These are phyloP conservation scores for Suillus spraguei DNA, from an alignment of 768 basidiomycete genomes.

Conservation along the genomic window DNA sequence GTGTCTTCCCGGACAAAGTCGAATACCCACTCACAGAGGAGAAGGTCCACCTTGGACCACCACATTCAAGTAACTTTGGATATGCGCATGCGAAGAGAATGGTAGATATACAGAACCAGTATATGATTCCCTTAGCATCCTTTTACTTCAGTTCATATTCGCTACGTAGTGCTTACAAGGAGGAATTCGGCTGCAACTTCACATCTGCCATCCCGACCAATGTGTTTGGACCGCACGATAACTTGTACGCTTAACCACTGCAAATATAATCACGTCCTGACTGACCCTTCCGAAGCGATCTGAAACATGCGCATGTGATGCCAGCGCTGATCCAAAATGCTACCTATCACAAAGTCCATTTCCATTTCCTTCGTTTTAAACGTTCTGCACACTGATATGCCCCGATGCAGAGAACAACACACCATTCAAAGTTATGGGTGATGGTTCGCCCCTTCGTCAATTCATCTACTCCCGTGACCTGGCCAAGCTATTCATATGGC, in stretches of 20 bases:
- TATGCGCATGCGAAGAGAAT: slow-evolving; percentile 96
- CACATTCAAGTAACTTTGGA: slow-evolving; percentile 94
- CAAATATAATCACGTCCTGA: neutral
- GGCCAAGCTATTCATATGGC: slow-evolving; percentile 94
- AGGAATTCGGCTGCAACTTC: slow-evolving; percentile 93
- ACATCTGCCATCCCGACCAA: slow-evolving; percentile 97
- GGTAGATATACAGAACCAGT: slow-evolving; percentile 97
- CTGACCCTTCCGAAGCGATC: slow-evolving; percentile 55
- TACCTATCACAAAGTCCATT: slow-evolving; percentile 81
- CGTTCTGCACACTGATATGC: slow-evolving; percentile 1
- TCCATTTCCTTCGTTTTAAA: neutral
- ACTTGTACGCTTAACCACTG: slow-evolving; percentile 60
- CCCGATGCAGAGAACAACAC: slow-evolving; percentile 65
- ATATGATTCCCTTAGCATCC: neutral
- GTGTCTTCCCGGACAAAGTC: slow-evolving; percentile 96
- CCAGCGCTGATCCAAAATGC: slow-evolving; percentile 94
- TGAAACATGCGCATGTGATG: slow-evolving; percentile 92
- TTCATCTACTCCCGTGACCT: slow-evolving; percentile 98
- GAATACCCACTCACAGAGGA: slow-evolving; percentile 90
- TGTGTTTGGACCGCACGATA: slow-evolving; percentile 94
- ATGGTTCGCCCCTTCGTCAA: slow-evolving; percentile 92
- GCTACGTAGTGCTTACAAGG: slow-evolving; percentile 81
- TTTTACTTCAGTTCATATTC: slow-evolving; percentile 7
- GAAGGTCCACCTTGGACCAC: slow-evolving; percentile 91
- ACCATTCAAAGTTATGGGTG: slow-evolving; percentile 85